Percentiles rank a stretch among this genome's conserved stretches.
Conservation (phyloP, 2,329 filamentous ascomycete genomes). For the Aspergillus fumigatiaffinis region DNA sequence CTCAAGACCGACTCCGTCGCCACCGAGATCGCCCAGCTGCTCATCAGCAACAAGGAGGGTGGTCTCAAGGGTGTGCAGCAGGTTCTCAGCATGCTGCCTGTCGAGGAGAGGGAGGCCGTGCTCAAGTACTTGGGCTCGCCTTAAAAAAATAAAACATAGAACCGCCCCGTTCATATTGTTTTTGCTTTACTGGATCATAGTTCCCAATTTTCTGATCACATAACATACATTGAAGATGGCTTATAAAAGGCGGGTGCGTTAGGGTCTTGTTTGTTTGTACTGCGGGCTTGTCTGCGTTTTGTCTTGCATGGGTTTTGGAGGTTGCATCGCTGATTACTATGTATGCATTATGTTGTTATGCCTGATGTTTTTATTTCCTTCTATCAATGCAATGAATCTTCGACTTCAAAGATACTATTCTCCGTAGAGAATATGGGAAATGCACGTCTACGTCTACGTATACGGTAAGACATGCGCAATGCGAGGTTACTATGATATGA, state of each 20-base stretch:
- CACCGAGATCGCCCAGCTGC: constrained; percentile 64
- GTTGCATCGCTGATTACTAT: neutral
- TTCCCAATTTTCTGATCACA: neutral
- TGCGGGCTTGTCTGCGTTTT: neutral
- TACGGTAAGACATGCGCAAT: neutral
- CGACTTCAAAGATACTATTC: neutral
- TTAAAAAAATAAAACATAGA: neutral
- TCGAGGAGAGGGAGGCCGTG: constrained; percentile 81
- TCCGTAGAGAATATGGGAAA: neutral
- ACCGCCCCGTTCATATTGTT: constrained; percentile 5
- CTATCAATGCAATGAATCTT: neutral
- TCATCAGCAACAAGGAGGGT: constrained; percentile 63
- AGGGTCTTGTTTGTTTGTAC: neutral
- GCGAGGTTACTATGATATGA: neutral
- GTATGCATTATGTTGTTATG: neutral
- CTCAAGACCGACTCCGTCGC: constrained; percentile 73
- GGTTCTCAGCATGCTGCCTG: constrained; percentile 79
- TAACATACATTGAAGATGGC: neutral
- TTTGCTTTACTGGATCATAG: neutral
- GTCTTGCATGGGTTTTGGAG: neutral
- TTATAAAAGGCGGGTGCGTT: neutral
- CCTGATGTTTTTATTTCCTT: neutral
- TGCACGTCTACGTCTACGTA: neutral
- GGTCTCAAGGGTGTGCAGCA: constrained; percentile 83
- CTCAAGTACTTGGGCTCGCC: constrained; percentile 51